phyloP scores from a whole-genome alignment of 148 eudicot genomes.

The Limonium bicolor region DNA sequence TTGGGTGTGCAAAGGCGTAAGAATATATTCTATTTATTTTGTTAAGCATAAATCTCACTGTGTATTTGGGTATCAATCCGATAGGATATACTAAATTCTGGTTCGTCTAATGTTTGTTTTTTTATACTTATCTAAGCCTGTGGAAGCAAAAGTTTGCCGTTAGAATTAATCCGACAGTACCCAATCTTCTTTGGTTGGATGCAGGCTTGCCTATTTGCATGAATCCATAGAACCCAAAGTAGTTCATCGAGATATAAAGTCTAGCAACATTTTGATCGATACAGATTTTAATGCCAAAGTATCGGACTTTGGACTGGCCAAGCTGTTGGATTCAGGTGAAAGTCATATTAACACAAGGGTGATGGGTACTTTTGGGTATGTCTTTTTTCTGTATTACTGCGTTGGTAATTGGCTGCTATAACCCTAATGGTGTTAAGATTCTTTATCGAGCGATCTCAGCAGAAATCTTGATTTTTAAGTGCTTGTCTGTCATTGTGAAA shows the following conservation, averaged over 20 bases:
- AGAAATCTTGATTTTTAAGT: background rate
- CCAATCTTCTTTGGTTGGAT: slow-evolving; percentile 1
- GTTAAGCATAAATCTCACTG: too few species aligned
- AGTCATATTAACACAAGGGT: slow-evolving; percentile 89
- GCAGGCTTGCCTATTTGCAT: slow-evolving; percentile 87
- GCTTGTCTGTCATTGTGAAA: background rate
- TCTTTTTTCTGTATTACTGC: slow-evolving; percentile 2
- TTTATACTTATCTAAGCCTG: background rate
- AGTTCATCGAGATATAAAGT: slow-evolving; percentile 88
- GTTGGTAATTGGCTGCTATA: background rate
- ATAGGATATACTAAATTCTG: too few species aligned
- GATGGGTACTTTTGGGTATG: slow-evolving; percentile 97
- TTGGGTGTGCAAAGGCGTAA: slow-evolving; percentile 95
- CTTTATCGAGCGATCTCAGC: background rate
- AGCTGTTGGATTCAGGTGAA: slow-evolving; percentile 87
- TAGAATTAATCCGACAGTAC: background rate
- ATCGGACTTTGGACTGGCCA: slow-evolving; percentile 93
- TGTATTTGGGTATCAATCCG: too few species aligned
- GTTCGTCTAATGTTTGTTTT: background rate
- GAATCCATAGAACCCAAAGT: slow-evolving; percentile 98
- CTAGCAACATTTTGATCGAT: slow-evolving; percentile 84
- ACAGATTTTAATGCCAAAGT: slow-evolving; percentile 77
- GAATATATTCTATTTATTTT: slow-evolving; percentile 13
- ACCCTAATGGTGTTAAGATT: background rate
- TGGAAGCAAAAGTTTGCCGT: background rate